phyloP scores from a whole-genome alignment of 768 basidiomycete genomes.

The Solioccasus polychromus region DNA sequence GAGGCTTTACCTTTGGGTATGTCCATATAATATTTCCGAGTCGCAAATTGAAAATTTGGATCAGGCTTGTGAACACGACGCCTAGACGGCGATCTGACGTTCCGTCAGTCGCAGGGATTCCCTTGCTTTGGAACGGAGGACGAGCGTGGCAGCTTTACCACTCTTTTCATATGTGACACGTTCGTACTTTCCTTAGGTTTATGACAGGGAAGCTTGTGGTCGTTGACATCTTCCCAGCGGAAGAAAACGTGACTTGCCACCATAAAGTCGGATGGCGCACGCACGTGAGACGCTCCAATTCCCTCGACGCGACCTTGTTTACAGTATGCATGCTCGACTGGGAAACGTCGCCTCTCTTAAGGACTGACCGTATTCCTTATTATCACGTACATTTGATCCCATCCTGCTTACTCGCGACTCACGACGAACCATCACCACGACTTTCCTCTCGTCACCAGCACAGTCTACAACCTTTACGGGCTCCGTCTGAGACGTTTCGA shows the following conservation, averaged over 20 bases:
- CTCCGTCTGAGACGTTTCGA: conserved; percentile 70
- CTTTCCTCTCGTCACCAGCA: conserved; percentile 62
- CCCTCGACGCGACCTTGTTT: not conserved
- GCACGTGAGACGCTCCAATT: conserved; percentile 47
- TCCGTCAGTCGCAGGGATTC: conserved; percentile 63
- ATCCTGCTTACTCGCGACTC: not conserved
- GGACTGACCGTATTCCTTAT: conserved; percentile 55
- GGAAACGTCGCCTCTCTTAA: conserved; percentile 48
- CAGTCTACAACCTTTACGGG: conserved; percentile 75
- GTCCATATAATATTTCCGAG: conserved; percentile 1
- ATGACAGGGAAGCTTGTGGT: conserved; percentile 46
- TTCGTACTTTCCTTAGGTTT: conserved; percentile 54
- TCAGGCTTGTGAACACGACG: conserved; percentile 53
- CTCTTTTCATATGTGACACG: conserved; percentile 77
- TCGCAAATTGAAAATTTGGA: too few species aligned
- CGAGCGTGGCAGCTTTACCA: conserved; percentile 57
- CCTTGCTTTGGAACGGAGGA: conserved; percentile 46
- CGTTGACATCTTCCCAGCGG: conserved; percentile 62
- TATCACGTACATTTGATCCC: conserved; percentile 49
- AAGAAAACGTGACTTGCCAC: conserved; percentile 65
- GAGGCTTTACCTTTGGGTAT: conserved; percentile 74
- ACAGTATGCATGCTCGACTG: conserved; percentile 72
- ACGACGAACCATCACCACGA: conserved; percentile 44
- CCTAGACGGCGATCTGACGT: conserved; percentile 52
- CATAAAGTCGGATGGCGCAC: conserved; percentile 86